Evolutionary conservation across 768 basidiomycete species (phyloP), one percentile per base, ranked within the genome.

Genomic region (Calvatia gigantea): DNA sequence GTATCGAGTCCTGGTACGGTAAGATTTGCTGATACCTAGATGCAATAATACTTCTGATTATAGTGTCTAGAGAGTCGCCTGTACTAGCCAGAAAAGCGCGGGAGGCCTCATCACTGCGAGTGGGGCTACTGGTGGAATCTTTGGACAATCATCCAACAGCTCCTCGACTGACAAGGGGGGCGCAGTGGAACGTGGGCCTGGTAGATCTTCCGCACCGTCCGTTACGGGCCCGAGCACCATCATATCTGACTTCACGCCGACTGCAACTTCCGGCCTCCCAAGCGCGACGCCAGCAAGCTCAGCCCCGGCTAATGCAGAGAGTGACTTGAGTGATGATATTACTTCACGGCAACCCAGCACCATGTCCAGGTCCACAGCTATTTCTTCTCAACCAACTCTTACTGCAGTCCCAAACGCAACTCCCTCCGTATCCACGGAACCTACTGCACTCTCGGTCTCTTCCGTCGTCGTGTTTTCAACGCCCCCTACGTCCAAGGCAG

Each of bases 21-120:
- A 60, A 48, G 78, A 65, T 31, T 12, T 29, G 28, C 27, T 43
- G 21, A 43, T 3, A 2, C 39, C 4, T 38, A n/a, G n/a, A n/a
- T 23, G 15, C 8, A 25, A 37, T 4, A 19, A 41, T 37, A 58
- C 19, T 27, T 8, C 19, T 46, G 37, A 46, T 5, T 15, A 33
- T 19, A 9, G 25, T 41, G 0, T 35, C 1, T 54, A 84, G 82
- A 64, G 66, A 29, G 56, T 85, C n/a, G 67, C 71, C 1, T 87
- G 84, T 67, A 81, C 82, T 3, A 81, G 76, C 59, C 65, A 75
- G 58, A 67, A 66, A n/a, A 76, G 72, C 25, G 84, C 80, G 0
- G 59, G 71, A 4, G 70, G 76, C 1, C 60, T 78, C 7, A 78
- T 86, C 56, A 53, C 70, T 8, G 72, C 79, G 2, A 70, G 76